Base-by-base conservation (phyloP, 352 stramenopile genomes). In the Pilasporangium apinafurcum region DNA sequence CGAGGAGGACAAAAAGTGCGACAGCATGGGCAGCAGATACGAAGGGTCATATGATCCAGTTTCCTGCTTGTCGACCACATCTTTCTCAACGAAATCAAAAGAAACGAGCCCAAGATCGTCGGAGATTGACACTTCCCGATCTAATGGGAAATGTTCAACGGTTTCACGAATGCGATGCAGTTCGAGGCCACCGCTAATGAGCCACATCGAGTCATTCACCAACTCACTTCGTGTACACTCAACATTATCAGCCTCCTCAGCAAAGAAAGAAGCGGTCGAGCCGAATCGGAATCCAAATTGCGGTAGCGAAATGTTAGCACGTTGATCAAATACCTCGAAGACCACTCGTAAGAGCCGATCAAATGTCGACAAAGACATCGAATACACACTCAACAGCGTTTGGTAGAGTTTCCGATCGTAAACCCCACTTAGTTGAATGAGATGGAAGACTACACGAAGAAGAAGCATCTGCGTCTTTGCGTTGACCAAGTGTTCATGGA, bases 241-340 rank as follows among this genome's bases (percentile, higher is more conserved):
- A 5, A 40, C 35, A 5, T 42, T 47, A 21, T 56, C 58, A 0
- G 59, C 56, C 5, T 57, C 50, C 7, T 58, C 51, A 18, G 60
- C 31, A 9, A 58, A 42, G 30, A 48, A 40, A 0, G 67, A 59
- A 18, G 59, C 71, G 1, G 65, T 85, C 6, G 59, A 55, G 7
- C 78, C 75, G 41, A 93, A 93, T 43, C 78, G 78, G 44, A 85
- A 93, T 16, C 76, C 75, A 25, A 86, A 57, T 17, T 71, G 53
- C 1, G 73, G 60, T 8, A 67, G 44, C 14, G 62, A 44, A 14
- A 84, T 56, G 14, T 56, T 55, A 0, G 48, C 59, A 5, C 65
- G 47, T 2, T 55, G 46, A 26, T 85, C 74, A 33, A 88, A 83
- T 0, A 68, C 56, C n/a, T 82, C 52, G 4, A 88, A 62, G 20